Base-by-base conservation (phyloP, 2,329 filamentous ascomycete genomes). In the Sclerotinia spermophila region DNA sequence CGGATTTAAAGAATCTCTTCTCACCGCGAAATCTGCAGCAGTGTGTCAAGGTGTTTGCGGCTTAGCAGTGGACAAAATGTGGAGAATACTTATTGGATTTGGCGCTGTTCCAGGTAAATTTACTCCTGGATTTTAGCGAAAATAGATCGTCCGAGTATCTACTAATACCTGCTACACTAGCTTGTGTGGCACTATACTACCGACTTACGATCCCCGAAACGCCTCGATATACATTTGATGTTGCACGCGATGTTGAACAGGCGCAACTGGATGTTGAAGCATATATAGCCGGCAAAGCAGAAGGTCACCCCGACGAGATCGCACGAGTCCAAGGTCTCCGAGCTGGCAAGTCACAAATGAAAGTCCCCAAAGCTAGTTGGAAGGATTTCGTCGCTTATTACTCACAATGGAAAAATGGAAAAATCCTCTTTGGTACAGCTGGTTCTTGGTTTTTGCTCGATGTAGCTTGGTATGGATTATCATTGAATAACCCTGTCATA, bases 181-280 rank as follows among this genome's bases (percentile, higher is more conserved):
- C 90, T 45, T 92, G 89, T 79, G 88, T 94, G 73, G 93, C 93
- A 27, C 87, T 96, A 21, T 96, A 96, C 84, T 96, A 89, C 77
- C 89, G 91, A 76, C 83, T 96, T 4, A 96, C 92, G 67, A 95
- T 96, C 74, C 93, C 93, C 38, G 93, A 96, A 82, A 95, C 92
- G 40, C 93, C 93, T 67, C 91, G 93, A 33, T 96, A 96, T 82
- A 96, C 93, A 35, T 96, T 96, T 76, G 92, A 96, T 78, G 87
- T 96, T 30, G 86, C 88, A 61, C 89, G 88, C 44, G 92, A 96
- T 78, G 85, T 93, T 55, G 87, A 92, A 76, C 90, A 93, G 82
- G 93, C 88, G 53, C 85, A 88, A 67, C 87, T 87, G 55, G 92
- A 96, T 75, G 87, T 91, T 74, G 86, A 90, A 78, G 89, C 90